Conservation (phyloP, 257 asterid species). For the Parsonsia alboflavescens region DNA sequence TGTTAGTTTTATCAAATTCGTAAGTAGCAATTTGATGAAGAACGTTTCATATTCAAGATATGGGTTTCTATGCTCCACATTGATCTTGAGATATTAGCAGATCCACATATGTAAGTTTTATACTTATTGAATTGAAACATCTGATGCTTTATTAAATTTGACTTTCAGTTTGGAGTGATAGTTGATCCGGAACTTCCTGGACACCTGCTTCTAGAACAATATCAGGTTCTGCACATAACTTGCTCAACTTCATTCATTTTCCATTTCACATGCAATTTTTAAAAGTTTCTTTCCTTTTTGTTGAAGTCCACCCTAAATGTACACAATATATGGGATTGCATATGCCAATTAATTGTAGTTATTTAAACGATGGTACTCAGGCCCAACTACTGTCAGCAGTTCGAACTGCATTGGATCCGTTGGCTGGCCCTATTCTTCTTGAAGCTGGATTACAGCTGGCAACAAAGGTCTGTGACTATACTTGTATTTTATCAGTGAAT, state of each 20-base stretch:
- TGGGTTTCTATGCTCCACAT: background rate
- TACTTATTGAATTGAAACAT: background rate
- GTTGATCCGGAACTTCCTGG: conserved; percentile 96
- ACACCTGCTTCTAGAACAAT: conserved; percentile 91
- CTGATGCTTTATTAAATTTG: conserved; percentile 1
- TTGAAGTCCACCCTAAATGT: background rate
- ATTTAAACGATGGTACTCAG: conserved; percentile 28
- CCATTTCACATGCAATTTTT: conserved; percentile 12
- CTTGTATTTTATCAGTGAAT: background rate
- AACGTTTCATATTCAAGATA: background rate
- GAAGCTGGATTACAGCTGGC: conserved; percentile 97
- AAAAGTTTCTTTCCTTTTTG: conserved; percentile 2
- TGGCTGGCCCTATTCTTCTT: conserved; percentile 76
- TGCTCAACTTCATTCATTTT: conserved; percentile 16
- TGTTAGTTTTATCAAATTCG: background rate
- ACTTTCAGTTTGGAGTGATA: conserved; percentile 62
- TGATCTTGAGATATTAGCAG: background rate
- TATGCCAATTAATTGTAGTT: background rate
- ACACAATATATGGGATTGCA: background rate
- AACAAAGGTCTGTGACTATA: conserved; percentile 57
- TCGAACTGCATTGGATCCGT: conserved; percentile 86
- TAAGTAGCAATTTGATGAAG: background rate
- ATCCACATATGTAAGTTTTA: background rate
- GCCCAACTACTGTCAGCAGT: conserved; percentile 96
- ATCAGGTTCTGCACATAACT: conserved; percentile 55